Base-by-base conservation (phyloP, 495 filamentous ascomycete genomes). In the Arthonia radiata region DNA sequence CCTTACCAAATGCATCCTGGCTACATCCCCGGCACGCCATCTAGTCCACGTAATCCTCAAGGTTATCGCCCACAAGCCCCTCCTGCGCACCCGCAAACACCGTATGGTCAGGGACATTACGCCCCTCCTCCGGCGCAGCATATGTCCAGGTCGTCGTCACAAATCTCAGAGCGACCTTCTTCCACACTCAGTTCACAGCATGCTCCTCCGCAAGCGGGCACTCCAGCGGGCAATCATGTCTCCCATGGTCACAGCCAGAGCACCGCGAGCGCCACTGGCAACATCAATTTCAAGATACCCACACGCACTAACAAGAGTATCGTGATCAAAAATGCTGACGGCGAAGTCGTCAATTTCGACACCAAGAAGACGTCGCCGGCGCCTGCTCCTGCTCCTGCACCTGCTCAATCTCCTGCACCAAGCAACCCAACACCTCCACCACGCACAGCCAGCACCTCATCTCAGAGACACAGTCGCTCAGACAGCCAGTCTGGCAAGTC, bases 141-240 rank as follows among this genome's bases (percentile, higher is more conserved):
- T 6, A 76, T 91, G 65, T 83, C 80, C 5, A 72, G 82, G 38
- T 73, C 66, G 26, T 64, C 76, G 3, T 91, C 81, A 4, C 73
- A 86, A 42, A 53, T 82, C 19, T 82, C 71, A 13, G 43, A 86
- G 36, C 67, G 79, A 29, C 79, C 81, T 6, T 54, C 61, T 10
- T 83, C 81, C 13, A 82, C 75, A 47, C 60, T 81, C 25, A 64
- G 72, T 21, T 76, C 75, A 37, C 57, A 57, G 12, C 62, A 55
- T 37, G 67, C 57, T 18, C 63, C 53, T 23, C n/a, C n/a, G n/a
- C n/a, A n/a, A n/a, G 56, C 48, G 24, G 54, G 61, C 18, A 58
- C 72, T 12, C 56, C 71, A 10, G 59, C 60, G 3, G 41, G 38
- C 27, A 32, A 43, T n/a, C 26, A 24, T 23, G 42, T 66, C 18